phyloP scores from a whole-genome alignment of 2,329 filamentous ascomycete genomes.

The Chrysoporthe cubensis region DNA sequence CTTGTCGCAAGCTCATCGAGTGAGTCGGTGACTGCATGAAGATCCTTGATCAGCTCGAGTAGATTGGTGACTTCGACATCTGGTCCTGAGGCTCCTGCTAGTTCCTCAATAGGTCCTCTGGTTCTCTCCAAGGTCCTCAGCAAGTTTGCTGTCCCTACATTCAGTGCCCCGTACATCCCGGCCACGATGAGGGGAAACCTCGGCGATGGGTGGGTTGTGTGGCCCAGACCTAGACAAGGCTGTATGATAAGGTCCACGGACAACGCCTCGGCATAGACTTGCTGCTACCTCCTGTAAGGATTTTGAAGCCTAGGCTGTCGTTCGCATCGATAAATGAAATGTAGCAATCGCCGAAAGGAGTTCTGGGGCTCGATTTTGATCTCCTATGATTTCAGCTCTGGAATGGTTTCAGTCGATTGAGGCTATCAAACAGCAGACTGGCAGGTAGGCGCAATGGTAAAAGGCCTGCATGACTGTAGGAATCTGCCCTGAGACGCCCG shows the following conservation, averaged over 20 bases:
- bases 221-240: neutral
- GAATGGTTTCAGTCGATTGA: neutral
- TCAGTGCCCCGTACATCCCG: neutral
- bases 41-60: slow-evolving; percentile 4
- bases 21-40: neutral
- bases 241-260: neutral
- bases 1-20: slow-evolving; percentile 1
- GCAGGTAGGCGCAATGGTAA: neutral
- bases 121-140: neutral
- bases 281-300: neutral
- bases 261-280: neutral
- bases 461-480: neutral
- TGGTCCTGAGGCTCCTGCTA: neutral
- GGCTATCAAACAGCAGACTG: neutral
- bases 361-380: neutral
- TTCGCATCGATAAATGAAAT: neutral
- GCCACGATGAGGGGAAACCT: neutral
- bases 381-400: neutral
- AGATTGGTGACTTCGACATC: neutral
- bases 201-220: neutral
- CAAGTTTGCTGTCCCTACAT: slow-evolving; percentile 1
- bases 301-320: neutral
- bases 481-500: neutral
- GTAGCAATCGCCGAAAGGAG: neutral
- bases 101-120: neutral